Percentiles rank a stretch among this genome's conserved stretches.
phyloP scores from a whole-genome alignment of 768 basidiomycete genomes.

The Leucogyrophana mollusca region DNA sequence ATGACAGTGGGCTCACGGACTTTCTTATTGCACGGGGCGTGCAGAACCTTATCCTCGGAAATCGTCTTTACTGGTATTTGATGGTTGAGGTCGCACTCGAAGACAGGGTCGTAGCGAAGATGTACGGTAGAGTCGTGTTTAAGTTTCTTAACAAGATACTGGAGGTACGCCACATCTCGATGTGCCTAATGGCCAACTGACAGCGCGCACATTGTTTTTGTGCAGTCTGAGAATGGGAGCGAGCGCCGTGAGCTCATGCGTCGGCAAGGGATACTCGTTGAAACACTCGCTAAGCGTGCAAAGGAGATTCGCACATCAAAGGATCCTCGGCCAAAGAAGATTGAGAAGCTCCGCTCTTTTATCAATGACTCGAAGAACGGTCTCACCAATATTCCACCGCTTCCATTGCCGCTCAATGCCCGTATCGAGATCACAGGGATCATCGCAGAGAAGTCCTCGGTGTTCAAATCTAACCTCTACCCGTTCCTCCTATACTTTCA shows the following conservation, averaged over 20 bases:
- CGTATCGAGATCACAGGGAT: constrained; percentile 81
- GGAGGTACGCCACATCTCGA: constrained; percentile 51
- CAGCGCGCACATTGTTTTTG: not conserved
- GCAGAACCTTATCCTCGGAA: constrained; percentile 80
- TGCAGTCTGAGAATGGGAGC: constrained; percentile 68
- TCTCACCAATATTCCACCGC: constrained; percentile 71
- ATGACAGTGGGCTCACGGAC: constrained; percentile 90
- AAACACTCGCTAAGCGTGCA: constrained; percentile 81
- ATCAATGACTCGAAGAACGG: constrained; percentile 85
- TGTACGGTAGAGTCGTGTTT: constrained; percentile 90
- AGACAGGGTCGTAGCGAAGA: constrained; percentile 83
- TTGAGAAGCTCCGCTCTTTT: constrained; percentile 87
- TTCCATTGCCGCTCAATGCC: constrained; percentile 93
- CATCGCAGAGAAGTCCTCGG: constrained; percentile 86
- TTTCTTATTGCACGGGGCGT: constrained; percentile 88
- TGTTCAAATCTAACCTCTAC: constrained; percentile 97
- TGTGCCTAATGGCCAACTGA: not conserved
- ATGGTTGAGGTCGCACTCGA: constrained; percentile 94
- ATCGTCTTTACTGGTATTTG: constrained; percentile 95
- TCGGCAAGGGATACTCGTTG: constrained; percentile 89
- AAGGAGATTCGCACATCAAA: constrained; percentile 87
- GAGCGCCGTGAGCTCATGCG: constrained; percentile 85
- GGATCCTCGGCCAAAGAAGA: constrained; percentile 94
- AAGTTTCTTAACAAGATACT: constrained; percentile 87
- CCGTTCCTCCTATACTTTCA: constrained; percentile 91